These are phyloP conservation scores for Fusarium armeniacum DNA, from an alignment of 2,329 filamentous ascomycete genomes.

Conservation along the genomic window DNA sequence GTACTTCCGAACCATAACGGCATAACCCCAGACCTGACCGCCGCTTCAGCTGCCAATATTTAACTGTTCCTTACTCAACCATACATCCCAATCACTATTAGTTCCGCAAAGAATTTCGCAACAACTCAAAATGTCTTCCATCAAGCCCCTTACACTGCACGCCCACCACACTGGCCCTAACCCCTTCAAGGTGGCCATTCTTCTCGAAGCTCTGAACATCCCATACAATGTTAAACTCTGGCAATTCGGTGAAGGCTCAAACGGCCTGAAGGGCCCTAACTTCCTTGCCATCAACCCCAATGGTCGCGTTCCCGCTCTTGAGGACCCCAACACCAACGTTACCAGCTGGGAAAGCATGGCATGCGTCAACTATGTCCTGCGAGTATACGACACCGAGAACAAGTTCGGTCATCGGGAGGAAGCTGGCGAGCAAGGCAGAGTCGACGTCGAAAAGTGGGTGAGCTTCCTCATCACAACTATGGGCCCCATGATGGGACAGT, in stretches of 20 bases:
- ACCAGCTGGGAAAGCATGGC: conserved; percentile 49
- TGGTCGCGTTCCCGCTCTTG: conserved; percentile 50
- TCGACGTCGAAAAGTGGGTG: conserved; percentile 17
- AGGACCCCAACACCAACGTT: conserved; percentile 53
- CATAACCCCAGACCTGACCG: not conserved
- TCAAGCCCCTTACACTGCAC: conserved; percentile 22
- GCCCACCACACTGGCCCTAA: conserved; percentile 38
- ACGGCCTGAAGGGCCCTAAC: conserved; percentile 47
- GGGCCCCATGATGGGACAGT: conserved; percentile 24
- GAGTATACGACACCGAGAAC: conserved; percentile 39
- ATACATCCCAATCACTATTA: not conserved
- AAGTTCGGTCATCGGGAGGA: conserved; percentile 17
- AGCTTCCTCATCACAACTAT: conserved; percentile 34
- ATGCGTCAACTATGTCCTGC: conserved; percentile 43
- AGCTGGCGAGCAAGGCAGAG: conserved; percentile 19
- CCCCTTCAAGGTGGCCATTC: conserved; percentile 47
- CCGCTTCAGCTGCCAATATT: not conserved
- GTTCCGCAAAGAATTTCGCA: not conserved
- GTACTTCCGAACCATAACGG: not conserved
- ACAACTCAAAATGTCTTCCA: conserved; percentile 6
- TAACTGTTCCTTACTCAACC: not conserved
- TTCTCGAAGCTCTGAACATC: conserved; percentile 51
- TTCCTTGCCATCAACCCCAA: conserved; percentile 53
- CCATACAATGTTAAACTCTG: conserved; percentile 48
- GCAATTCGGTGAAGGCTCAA: conserved; percentile 16